Evolutionary conservation across 2,329 filamentous ascomycete genomes (phyloP).

Genomic region (Cercospora beticola): DNA sequence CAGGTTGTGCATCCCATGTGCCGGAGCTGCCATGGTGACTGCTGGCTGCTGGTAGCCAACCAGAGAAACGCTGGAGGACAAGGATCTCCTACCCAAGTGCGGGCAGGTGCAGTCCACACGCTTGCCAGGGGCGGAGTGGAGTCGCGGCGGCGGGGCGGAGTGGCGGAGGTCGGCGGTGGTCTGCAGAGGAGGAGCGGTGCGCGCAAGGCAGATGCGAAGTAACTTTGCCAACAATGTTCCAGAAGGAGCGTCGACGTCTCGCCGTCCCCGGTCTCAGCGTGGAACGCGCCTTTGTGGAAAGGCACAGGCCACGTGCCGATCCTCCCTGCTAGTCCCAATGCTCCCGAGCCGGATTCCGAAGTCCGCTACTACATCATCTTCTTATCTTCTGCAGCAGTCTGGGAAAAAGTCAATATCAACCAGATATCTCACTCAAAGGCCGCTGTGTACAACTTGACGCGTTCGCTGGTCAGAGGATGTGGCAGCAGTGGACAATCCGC

Average conservation of each 20-base stretch:
- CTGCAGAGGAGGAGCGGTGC: neutral
- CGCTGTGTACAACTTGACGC: neutral
- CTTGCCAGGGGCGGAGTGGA: neutral
- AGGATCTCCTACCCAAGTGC: neutral
- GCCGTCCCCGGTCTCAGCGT: neutral
- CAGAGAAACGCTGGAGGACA: neutral
- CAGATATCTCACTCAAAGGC: neutral
- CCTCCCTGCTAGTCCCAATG: neutral
- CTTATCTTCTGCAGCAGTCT: neutral
- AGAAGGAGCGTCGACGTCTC: neutral
- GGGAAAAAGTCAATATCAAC: neutral
- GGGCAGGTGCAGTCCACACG: neutral
- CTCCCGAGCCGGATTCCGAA: neutral
- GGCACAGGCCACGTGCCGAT: conserved; percentile 3
- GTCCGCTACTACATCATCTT: neutral
- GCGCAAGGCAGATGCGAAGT: neutral
- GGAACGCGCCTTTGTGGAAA: neutral
- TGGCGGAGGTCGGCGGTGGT: neutral
- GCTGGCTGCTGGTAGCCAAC: conserved; percentile 2
- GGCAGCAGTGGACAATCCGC: neutral
- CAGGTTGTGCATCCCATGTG: conserved; percentile 85
- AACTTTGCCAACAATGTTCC: conserved; percentile 1
- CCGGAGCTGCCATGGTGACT: conserved; percentile 15
- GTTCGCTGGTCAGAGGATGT: neutral
- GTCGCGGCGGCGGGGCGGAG: neutral